phyloP scores from a whole-genome alignment of 768 basidiomycete species.

The Psilocybe sp. region DNA sequence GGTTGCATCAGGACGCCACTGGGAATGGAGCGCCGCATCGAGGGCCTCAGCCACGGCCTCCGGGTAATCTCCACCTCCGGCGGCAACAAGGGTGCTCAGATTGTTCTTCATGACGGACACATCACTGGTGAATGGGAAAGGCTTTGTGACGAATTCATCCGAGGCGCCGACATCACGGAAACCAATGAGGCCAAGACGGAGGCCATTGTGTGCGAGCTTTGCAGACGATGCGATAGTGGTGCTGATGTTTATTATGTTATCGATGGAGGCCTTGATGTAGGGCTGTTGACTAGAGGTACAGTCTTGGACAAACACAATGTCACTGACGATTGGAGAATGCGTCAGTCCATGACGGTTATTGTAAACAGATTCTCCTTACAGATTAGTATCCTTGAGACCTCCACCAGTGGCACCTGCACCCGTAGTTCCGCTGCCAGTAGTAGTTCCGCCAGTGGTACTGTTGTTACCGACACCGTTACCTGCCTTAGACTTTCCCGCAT shows the following conservation, averaged over 20 bases:
- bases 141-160: no score
- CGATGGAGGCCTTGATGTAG: slow-evolving; percentile 8
- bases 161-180: slow-evolving; percentile 10
- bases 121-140: no score
- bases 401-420: no score
- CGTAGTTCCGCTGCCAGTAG: no score
- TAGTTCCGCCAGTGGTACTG: no score
- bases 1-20: slow-evolving; percentile 9
- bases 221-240: slow-evolving; percentile 1
- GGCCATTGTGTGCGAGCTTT: background rate
- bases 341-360: no score
- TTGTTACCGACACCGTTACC: background rate
- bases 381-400: no score
- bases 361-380: no score
- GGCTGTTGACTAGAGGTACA: slow-evolving; percentile 11
- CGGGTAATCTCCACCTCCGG: slow-evolving; percentile 13
- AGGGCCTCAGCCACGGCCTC: slow-evolving; percentile 9
- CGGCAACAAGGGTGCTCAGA: slow-evolving; percentile 3
- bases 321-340: background rate
- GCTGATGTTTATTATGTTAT: slow-evolving; percentile 5
- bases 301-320: slow-evolving; percentile 12
- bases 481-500: background rate
- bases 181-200: slow-evolving; percentile 6
- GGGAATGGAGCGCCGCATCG: slow-evolving; percentile 4
- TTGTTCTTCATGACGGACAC: slow-evolving; percentile 1